These are phyloP conservation scores for Carex myosuroides DNA, from an alignment of 176 grass and related monocot species.

Conservation along the genomic window DNA sequence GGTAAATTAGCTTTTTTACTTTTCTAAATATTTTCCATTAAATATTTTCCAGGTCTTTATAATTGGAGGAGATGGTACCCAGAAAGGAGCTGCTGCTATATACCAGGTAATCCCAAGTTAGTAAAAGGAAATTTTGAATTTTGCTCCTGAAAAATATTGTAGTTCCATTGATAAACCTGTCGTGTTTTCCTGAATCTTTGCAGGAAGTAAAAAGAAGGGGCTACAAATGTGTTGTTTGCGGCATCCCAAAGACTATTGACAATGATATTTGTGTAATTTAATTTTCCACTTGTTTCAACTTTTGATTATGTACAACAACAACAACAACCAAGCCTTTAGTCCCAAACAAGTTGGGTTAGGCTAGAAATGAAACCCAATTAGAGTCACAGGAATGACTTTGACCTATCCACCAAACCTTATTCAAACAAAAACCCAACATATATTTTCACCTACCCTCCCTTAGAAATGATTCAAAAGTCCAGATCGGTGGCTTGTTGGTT, in stretches of 20 bases:
- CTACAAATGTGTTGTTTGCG: constrained; percentile 79
- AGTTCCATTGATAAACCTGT: background rate
- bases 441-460: background rate
- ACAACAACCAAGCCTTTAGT: no score
- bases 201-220: constrained; percentile 74
- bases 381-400: background rate
- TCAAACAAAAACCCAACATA: background rate
- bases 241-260: constrained; percentile 96
- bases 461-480: background rate
- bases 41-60: constrained; percentile 60
- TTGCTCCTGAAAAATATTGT: constrained; percentile 2
- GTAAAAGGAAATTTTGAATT: constrained; percentile 2
- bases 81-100: constrained; percentile 84
- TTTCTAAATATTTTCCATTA: constrained; percentile 2
- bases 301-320: background rate
- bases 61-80: constrained; percentile 93
- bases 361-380: no score
- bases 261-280: constrained; percentile 79
- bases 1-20: background rate
- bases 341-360: no score
- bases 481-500: background rate
- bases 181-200: constrained; percentile 14
- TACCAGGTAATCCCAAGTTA: constrained; percentile 52
- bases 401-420: background rate
- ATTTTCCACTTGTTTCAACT: constrained; percentile 2